Evolutionary conservation across 2,329 filamentous ascomycete species (phyloP).

Genomic region (Beauveria sp.): DNA sequence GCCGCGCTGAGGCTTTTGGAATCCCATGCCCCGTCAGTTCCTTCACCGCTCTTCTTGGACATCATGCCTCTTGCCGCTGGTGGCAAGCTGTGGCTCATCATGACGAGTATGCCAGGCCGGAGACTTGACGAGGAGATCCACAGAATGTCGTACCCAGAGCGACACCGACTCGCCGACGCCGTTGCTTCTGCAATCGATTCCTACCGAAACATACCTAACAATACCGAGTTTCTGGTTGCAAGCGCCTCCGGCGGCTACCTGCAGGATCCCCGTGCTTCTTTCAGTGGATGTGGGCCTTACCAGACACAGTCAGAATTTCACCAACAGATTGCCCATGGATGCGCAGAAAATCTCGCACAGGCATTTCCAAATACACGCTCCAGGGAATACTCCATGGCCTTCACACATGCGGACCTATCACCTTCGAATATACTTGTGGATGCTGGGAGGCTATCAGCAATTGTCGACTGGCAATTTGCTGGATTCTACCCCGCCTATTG

Average conservation of each 20-base stretch:
- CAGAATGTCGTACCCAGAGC: neutral
- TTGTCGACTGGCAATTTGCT: conserved; percentile 40
- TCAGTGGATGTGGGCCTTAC: conserved; percentile 19
- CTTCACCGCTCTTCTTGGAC: neutral
- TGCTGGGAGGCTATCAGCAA: conserved; percentile 24
- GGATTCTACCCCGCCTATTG: conserved; percentile 40
- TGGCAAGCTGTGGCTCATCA: neutral
- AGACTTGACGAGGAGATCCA: conserved; percentile 16
- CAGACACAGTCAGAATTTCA: conserved; percentile 25
- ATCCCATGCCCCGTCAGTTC: neutral
- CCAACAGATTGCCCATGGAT: conserved; percentile 18
- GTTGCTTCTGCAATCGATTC: neutral
- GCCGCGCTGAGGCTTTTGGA: neutral
- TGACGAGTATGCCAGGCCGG: neutral
- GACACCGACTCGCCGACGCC: neutral
- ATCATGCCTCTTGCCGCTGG: neutral
- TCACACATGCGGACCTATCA: conserved; percentile 28
- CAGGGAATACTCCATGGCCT: conserved; percentile 22
- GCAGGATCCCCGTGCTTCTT: conserved; percentile 20
- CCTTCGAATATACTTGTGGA: conserved; percentile 25
- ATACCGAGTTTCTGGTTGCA: conserved; percentile 23
- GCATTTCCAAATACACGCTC: neutral
- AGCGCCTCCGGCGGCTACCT: conserved; percentile 23
- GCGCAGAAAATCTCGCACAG: conserved; percentile 22
- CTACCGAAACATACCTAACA: conserved; percentile 4